phyloP scores from a whole-genome alignment of 1,139 yeast species.

The Meyerozyma guilliermondii region DNA sequence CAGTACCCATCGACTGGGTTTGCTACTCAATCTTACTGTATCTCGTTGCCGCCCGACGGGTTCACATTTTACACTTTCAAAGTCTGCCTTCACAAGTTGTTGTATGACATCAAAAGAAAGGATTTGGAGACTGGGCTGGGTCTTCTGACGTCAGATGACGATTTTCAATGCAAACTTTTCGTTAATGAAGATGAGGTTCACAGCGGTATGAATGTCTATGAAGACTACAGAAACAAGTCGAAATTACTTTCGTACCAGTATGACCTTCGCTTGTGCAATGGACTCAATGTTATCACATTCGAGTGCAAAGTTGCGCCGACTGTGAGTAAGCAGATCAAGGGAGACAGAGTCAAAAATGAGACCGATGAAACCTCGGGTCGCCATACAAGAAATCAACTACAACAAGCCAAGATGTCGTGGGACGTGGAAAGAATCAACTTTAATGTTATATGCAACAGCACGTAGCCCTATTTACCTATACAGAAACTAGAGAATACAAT shows the following conservation, averaged over 20 bases:
- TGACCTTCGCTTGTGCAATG: conserved; percentile 45
- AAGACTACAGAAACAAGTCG: conserved; percentile 20
- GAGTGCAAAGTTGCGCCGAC: conserved; percentile 39
- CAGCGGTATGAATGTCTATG: conserved; percentile 31
- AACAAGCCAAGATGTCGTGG: conserved; percentile 45
- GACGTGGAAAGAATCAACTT: conserved; percentile 41
- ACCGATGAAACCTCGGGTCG: conserved; percentile 24
- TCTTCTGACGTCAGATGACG: conserved; percentile 20
- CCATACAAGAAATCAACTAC: conserved; percentile 45
- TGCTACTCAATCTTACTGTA: conserved; percentile 35
- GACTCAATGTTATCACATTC: conserved; percentile 43
- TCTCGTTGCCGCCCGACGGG: conserved; percentile 40
- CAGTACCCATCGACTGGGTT: conserved; percentile 42
- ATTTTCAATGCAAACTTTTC: conserved; percentile 38
- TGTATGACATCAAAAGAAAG: conserved; percentile 19
- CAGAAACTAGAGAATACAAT: conserved; percentile 90
- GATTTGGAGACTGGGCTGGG: conserved; percentile 12
- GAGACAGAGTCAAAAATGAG: conserved; percentile 7
- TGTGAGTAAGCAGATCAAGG: conserved; percentile 10
- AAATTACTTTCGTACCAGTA: conserved; percentile 34
- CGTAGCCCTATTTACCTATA: conserved; percentile 64
- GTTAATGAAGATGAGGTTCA: conserved; percentile 49
- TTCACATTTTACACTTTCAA: conserved; percentile 41
- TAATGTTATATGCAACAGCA: conserved; percentile 2
- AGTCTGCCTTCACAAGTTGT: conserved; percentile 38